phyloP scores from a whole-genome alignment of 495 filamentous ascomycete species.

The Jackrogersella multiformis region DNA sequence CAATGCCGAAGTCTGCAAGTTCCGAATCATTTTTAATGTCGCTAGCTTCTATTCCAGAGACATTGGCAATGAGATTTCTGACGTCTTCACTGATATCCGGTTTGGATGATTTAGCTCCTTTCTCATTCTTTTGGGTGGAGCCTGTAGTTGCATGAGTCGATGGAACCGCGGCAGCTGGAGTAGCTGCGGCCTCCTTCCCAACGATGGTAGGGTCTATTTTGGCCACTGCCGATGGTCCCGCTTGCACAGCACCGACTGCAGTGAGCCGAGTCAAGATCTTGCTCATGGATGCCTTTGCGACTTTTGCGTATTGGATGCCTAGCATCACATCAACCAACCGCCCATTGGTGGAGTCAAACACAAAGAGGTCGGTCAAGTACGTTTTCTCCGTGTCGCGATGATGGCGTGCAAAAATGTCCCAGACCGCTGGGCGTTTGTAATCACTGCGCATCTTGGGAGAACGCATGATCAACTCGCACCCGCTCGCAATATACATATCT shows the following conservation, averaged over 20 bases:
- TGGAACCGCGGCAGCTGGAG: not conserved
- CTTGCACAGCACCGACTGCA: not conserved
- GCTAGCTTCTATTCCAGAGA: slow-evolving; percentile 52
- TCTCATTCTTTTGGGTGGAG: not conserved
- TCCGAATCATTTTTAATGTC: slow-evolving; percentile 52
- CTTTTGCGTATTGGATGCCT: slow-evolving; percentile 54
- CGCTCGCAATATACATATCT: not conserved
- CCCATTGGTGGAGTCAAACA: slow-evolving; percentile 54
- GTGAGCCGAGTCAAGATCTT: not conserved
- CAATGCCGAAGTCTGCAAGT: slow-evolving; percentile 62
- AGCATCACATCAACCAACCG: slow-evolving; percentile 54
- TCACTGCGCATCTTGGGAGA: not conserved
- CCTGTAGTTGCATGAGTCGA: not conserved
- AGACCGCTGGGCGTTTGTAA: not conserved
- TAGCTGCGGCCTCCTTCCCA: not conserved
- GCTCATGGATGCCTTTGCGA: slow-evolving; percentile 25
- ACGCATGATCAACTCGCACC: not conserved
- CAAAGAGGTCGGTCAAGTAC: slow-evolving; percentile 58
- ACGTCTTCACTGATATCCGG: not conserved
- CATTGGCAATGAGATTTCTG: not conserved
- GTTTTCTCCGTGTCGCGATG: slow-evolving; percentile 31
- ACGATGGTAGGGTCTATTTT: not conserved
- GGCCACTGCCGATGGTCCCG: not conserved
- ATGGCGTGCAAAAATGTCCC: slow-evolving; percentile 16
- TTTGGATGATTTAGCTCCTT: not conserved